Evolutionary conservation across 805 yeast species (phyloP).

Genomic region (Saturnispora diversa): DNA sequence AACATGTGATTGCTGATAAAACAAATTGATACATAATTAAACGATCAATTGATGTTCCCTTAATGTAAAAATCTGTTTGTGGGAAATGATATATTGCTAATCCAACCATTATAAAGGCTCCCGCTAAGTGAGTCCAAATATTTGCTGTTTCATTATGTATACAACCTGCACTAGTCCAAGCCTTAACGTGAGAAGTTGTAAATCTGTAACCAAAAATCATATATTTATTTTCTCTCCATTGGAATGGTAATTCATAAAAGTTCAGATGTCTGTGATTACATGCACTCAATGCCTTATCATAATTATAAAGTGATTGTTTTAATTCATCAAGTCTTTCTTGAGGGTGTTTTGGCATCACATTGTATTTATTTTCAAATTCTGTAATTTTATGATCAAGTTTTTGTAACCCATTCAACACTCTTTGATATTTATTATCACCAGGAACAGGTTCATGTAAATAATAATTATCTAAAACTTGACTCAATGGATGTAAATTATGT

Average conservation of each 20-base stretch:
- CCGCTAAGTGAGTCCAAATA: constrained; percentile 86
- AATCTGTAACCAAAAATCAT: constrained; percentile 83
- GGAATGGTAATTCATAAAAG: constrained; percentile 81
- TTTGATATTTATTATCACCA: constrained; percentile 16
- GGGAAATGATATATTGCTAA: constrained; percentile 60
- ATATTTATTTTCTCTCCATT: constrained; percentile 88
- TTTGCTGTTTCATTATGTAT: constrained; percentile 85
- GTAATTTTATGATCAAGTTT: constrained; percentile 35
- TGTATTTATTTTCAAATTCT: constrained; percentile 31
- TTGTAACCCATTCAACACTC: constrained; percentile 30
- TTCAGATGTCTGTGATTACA: constrained; percentile 50
- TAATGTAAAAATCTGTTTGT: constrained; percentile 39
- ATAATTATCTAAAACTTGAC: constrained; percentile 26
- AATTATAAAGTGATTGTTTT: constrained; percentile 36
- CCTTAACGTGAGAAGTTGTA: constrained; percentile 50
- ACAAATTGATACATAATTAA: constrained; percentile 56
- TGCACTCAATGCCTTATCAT: constrained; percentile 36
- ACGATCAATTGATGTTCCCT: constrained; percentile 34
- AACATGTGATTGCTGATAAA: constrained; percentile 66
- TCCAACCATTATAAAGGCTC: constrained; percentile 51
- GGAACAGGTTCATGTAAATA: constrained; percentile 18
- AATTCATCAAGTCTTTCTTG: constrained; percentile 24
- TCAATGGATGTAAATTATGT: constrained; percentile 23
- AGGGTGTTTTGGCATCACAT: constrained; percentile 23
- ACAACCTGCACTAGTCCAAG: constrained; percentile 51